Evolutionary conservation across 2,329 filamentous ascomycete genomes (phyloP).

Genomic region (Talaromyces atroroseus): DNA sequence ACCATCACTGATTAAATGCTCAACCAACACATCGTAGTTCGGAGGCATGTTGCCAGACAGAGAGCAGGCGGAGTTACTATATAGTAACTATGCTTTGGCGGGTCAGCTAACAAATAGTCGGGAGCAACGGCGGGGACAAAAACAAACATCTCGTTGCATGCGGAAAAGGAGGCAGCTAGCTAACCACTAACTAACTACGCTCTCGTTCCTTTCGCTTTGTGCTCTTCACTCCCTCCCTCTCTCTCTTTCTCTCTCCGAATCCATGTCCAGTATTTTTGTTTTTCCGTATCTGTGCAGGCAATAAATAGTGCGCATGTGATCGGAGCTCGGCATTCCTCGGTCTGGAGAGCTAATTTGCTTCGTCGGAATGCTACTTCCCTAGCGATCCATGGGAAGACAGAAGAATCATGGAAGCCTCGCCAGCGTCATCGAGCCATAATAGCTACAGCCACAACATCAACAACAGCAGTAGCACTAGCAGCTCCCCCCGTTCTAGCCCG

Average conservation of each 20-base stretch:
- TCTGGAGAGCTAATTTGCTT: background rate
- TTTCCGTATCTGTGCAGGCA: background rate
- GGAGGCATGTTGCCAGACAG: too few species aligned
- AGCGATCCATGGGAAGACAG: background rate
- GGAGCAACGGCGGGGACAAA: conserved; percentile 6
- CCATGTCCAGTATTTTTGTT: background rate
- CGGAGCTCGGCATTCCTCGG: conserved; percentile 12
- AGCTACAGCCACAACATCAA: background rate
- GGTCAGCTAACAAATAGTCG: background rate
- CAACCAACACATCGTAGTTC: too few species aligned
- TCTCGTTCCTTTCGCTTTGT: background rate
- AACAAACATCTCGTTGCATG: conserved; percentile 2
- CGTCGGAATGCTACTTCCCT: background rate
- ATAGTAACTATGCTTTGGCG: background rate
- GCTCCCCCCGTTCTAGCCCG: conserved; percentile 8
- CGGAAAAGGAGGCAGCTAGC: background rate
- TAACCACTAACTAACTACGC: background rate
- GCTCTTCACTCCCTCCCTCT: background rate
- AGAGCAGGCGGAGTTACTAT: background rate
- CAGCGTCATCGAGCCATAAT: background rate
- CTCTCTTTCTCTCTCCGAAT: background rate
- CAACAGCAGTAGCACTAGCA: background rate
- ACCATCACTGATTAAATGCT: too few species aligned
- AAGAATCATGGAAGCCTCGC: background rate
- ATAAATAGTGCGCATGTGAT: background rate